phyloP scores from a whole-genome alignment of 805 yeast genomes.

The Zygoascus flipseniorum region DNA sequence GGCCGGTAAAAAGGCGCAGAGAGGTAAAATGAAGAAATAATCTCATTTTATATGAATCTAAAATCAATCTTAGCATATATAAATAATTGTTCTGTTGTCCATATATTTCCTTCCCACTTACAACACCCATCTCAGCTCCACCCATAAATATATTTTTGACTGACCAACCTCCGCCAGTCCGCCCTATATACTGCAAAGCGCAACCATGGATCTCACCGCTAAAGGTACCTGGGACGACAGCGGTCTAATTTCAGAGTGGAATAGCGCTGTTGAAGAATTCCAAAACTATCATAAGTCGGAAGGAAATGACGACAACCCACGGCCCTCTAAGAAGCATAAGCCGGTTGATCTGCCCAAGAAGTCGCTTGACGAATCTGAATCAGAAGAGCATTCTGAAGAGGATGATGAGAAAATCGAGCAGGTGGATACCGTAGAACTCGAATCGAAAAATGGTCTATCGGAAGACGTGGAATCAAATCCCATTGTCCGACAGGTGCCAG shows the following conservation, averaged over 20 bases:
- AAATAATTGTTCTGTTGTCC: too few species aligned
- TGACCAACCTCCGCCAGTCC: too few species aligned
- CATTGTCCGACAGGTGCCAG: not conserved
- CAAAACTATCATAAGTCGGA: constrained; percentile 4
- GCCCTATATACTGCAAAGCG: too few species aligned
- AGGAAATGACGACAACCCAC: not conserved
- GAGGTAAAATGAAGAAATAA: constrained; percentile 43
- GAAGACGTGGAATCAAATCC: not conserved
- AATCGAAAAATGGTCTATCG: not conserved
- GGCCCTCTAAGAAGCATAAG: not conserved
- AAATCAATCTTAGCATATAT: too few species aligned
- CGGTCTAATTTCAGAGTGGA: constrained; percentile 17
- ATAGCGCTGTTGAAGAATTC: constrained; percentile 17
- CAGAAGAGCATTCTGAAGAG: not conserved
- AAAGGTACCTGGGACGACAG: constrained; percentile 23
- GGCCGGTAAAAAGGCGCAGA: constrained; percentile 85
- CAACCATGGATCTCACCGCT: constrained; percentile 9
- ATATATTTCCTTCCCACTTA: too few species aligned
- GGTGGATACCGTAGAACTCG: not conserved
- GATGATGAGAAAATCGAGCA: not conserved
- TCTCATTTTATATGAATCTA: not conserved
- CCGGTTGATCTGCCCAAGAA: not conserved
- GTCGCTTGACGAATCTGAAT: not conserved
- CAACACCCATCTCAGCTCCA: too few species aligned
- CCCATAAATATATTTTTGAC: too few species aligned